Evolutionary conservation across 129 eudicot genomes (phyloP), one percentile per base, ranked within the genome.

Genomic region (Chrysanthemum makinoi): DNA sequence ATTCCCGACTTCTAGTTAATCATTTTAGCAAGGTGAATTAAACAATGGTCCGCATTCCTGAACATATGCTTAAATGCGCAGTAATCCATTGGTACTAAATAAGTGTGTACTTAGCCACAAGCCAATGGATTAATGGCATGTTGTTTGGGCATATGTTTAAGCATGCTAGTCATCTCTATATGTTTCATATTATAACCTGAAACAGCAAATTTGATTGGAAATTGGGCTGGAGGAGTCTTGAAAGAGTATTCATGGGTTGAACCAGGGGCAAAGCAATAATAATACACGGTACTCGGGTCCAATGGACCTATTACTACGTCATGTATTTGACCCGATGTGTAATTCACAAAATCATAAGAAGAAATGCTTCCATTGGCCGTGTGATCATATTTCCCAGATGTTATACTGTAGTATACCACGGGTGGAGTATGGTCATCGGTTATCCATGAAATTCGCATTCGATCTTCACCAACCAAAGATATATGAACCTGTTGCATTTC

Each of bases 391-490:
- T 35, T 18, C 20, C 94, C 91, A 0, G 91, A 44, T 49, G 91
- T 75, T 10, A 83, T 79, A 6, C 90, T 91, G 35, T 87, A 90
- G 51, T 68, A 35, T 7, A 87, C 91, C 4, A 52, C 65, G 13
- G 97, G 14, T 0, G 91, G 86, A 66, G 83, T 70, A n/a, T 62
- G 50, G 3, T 43, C 71, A 1, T 71, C 53, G 2, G 95, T 85
- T 5, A 87, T 85, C 97, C 97, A 90, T 66, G 96, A 62, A 68
- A 89, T 78, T 76, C 92, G 75, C 89, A 89, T 89, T 17, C 49
- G 66, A 53, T 84, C 72, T 18, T 47, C 56, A 14, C 91, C 96
- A 3, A 72, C 86, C 73, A 83, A 46, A 48, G 96, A 83, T 64
- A 86, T 65, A 65, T 83, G 96, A 46, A 89, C 89, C 96, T 89